Conservation (phyloP, 2,329 filamentous ascomycete species). For the Lojkania enalia region DNA sequence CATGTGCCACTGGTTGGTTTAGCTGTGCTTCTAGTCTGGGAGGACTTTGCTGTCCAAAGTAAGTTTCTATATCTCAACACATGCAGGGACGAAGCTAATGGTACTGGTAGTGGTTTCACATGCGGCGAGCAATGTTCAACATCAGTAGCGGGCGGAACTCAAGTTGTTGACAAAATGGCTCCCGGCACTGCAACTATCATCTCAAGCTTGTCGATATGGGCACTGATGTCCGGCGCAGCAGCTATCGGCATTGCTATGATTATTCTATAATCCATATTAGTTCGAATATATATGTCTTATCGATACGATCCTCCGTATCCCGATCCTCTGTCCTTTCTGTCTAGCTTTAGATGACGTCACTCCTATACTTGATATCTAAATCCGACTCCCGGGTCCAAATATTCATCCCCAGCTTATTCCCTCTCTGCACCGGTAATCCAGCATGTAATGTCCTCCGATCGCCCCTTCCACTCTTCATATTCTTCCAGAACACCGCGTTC, state of each 20-base stretch:
- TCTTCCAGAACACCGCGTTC: conserved; percentile 64
- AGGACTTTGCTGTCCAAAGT: conserved; percentile 81
- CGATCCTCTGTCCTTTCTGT: neutral
- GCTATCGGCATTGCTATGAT: conserved; percentile 46
- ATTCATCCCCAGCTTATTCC: conserved; percentile 53
- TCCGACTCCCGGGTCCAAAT: conserved; percentile 28
- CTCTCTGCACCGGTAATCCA: conserved; percentile 58
- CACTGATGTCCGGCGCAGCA: conserved; percentile 30
- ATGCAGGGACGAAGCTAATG: too few relatives aligned
- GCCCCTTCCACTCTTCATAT: conserved; percentile 59
- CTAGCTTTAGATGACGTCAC: conserved; percentile 11
- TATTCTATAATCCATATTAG: conserved; percentile 30
- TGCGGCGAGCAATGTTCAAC: conserved; percentile 44
- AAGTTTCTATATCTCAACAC: too few relatives aligned
- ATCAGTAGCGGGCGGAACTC: conserved; percentile 30
- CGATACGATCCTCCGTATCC: neutral
- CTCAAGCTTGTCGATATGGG: conserved; percentile 34
- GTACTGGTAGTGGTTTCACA: conserved; percentile 28
- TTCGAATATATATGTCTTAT: conserved; percentile 1
- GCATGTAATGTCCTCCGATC: conserved; percentile 54
- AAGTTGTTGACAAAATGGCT: conserved; percentile 41
- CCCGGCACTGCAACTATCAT: conserved; percentile 42
- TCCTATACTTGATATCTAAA: conserved; percentile 23
- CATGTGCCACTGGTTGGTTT: conserved; percentile 80
- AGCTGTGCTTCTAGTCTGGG: conserved; percentile 66